phyloP scores from a whole-genome alignment of 805 yeast genomes.

The Pichia californica region DNA sequence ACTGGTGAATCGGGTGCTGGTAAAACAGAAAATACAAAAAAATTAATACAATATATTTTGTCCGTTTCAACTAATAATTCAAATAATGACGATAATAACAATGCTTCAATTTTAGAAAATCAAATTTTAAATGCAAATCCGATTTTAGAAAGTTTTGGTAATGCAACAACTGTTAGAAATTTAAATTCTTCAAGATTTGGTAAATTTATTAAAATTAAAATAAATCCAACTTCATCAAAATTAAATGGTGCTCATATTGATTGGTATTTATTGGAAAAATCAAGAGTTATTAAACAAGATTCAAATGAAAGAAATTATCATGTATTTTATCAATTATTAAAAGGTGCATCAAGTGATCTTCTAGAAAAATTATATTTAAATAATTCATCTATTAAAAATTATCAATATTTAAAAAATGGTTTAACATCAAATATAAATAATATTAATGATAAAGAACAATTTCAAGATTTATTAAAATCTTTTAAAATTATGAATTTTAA shows the following conservation, averaged over 20 bases:
- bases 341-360: conserved; percentile 52
- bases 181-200: conserved; percentile 96
- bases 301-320: conserved; percentile 84
- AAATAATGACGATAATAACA: conserved; percentile 18
- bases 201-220: conserved; percentile 81
- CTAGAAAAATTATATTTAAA: conserved; percentile 41
- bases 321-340: conserved; percentile 79
- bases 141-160: conserved; percentile 91
- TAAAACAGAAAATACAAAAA: conserved; percentile 94
- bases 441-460: conserved; percentile 71
- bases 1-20: conserved; percentile 99
- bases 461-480: conserved; percentile 54
- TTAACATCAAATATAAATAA: conserved; percentile 57
- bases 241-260: conserved; percentile 89
- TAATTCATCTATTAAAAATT: conserved; percentile 33
- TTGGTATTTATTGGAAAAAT: conserved; percentile 90
- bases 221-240: conserved; percentile 42
- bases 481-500: conserved; percentile 69
- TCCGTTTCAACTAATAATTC: conserved; percentile 47
- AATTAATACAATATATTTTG: conserved; percentile 85
- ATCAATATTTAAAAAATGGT: conserved; percentile 50
- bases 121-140: conserved; percentile 93
- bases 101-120: conserved; percentile 54
- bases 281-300: conserved; percentile 79
- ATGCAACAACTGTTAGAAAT: conserved; percentile 91